Conservation (phyloP, 768 basidiomycete genomes). For the Guyanaporus albipodus region DNA sequence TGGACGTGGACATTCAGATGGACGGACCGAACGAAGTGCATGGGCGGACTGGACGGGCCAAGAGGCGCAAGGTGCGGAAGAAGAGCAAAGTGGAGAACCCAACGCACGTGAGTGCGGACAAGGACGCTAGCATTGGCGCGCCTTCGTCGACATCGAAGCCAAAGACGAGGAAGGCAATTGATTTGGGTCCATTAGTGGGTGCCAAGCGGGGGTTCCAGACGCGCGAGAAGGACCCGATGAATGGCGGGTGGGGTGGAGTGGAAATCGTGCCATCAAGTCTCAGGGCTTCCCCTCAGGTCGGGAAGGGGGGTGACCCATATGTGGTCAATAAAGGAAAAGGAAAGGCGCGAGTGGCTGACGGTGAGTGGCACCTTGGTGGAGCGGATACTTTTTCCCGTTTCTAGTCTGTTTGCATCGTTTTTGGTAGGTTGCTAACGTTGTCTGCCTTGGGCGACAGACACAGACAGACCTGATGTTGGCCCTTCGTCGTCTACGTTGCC, state of each 20-base stretch:
- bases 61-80: conserved; percentile 23
- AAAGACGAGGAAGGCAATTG: conserved; percentile 21
- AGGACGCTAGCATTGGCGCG: background rate
- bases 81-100: conserved; percentile 32
- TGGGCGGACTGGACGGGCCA: conserved; percentile 6
- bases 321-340: conserved; percentile 17
- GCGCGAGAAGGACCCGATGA: conserved; percentile 49
- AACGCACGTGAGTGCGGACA: background rate
- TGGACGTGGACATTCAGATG: conserved; percentile 25
- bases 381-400: background rate
- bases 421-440: background rate
- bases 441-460: conserved; percentile 1
- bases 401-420: background rate
- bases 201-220: conserved; percentile 58
- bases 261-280: conserved; percentile 45
- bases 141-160: background rate
- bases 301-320: conserved; percentile 5
- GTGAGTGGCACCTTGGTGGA: conserved; percentile 17
- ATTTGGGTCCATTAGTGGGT: conserved; percentile 66
- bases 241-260: conserved; percentile 62
- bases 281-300: conserved; percentile 12
- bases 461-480: conserved; percentile 14
- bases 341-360: conserved; percentile 14
- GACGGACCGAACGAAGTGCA: conserved; percentile 7
- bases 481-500: conserved; percentile 37